Percentiles rank a stretch among this genome's conserved stretches.
Conservation (phyloP, 2,329 filamentous ascomycete species). For the Claviceps citrina region DNA sequence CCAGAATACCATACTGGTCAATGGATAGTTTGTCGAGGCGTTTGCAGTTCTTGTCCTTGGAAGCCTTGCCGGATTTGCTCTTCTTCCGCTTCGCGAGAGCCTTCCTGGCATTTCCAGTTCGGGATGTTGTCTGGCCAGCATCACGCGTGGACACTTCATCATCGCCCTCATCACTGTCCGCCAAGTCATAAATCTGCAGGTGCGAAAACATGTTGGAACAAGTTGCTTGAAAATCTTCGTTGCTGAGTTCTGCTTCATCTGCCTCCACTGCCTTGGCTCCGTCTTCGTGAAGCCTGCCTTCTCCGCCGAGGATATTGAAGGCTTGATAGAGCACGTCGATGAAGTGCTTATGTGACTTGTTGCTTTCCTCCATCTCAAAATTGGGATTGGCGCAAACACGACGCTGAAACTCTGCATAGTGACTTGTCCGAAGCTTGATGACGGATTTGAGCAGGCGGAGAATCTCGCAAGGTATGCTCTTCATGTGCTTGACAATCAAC, state of each 20-base stretch:
- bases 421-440: constrained; percentile 19
- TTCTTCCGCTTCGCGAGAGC: background rate
- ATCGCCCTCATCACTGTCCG: background rate
- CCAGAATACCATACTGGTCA: constrained; percentile 11
- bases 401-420: constrained; percentile 18
- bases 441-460: constrained; percentile 22
- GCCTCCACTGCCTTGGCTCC: background rate
- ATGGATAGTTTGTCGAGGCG: constrained; percentile 2
- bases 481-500: constrained; percentile 23
- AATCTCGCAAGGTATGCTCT: constrained; percentile 19
- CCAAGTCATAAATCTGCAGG: background rate
- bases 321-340: constrained; percentile 24
- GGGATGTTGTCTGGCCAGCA: background rate
- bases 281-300: constrained; percentile 10
- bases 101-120: background rate
- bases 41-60: background rate
- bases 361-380: constrained; percentile 22
- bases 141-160: background rate
- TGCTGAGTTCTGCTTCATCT: background rate
- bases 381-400: constrained; percentile 17
- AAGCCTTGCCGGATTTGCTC: background rate
- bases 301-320: constrained; percentile 21
- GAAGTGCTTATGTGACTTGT: constrained; percentile 25
- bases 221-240: background rate
- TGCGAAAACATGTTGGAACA: constrained; percentile 1